These are phyloP conservation scores for Atkinsonella hypoxylon DNA, from an alignment of 2,329 filamentous ascomycete species.

Conservation along the genomic window DNA sequence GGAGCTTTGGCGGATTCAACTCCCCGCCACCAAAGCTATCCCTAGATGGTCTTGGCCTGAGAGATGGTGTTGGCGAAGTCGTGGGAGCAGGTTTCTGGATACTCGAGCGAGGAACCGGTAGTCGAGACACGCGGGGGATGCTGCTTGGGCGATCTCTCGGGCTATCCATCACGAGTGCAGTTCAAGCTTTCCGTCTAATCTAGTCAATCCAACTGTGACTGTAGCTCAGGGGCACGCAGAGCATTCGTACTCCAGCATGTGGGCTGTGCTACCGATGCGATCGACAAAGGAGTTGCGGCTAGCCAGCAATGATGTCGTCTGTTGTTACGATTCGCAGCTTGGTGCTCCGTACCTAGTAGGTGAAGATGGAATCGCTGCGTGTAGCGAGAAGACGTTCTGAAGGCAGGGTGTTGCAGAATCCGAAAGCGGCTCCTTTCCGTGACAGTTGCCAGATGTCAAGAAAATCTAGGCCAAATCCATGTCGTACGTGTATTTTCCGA, in stretches of 20 bases:
- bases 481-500: no score
- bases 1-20: conserved; percentile 28
- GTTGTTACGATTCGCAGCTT: neutral
- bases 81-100: conserved; percentile 19
- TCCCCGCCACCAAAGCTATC: conserved; percentile 14
- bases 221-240: neutral
- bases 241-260: neutral
- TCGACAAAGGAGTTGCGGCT: neutral
- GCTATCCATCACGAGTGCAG: conserved; percentile 16
- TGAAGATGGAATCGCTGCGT: neutral
- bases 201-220: no score
- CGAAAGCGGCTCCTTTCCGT: neutral
- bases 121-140: conserved; percentile 26
- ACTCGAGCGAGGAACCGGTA: conserved; percentile 23
- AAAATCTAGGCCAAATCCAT: no score
- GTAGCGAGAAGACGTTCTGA: neutral
- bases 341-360: no score
- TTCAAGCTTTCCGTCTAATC: no score
- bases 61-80: conserved; percentile 13
- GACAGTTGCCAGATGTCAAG: neutral
- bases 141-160: conserved; percentile 24
- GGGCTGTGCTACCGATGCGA: neutral
- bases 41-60: neutral
- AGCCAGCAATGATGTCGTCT: neutral
- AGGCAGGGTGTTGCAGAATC: neutral